phyloP scores from a whole-genome alignment of 139 green algal genomes.

The Parachlorella kessleri region DNA sequence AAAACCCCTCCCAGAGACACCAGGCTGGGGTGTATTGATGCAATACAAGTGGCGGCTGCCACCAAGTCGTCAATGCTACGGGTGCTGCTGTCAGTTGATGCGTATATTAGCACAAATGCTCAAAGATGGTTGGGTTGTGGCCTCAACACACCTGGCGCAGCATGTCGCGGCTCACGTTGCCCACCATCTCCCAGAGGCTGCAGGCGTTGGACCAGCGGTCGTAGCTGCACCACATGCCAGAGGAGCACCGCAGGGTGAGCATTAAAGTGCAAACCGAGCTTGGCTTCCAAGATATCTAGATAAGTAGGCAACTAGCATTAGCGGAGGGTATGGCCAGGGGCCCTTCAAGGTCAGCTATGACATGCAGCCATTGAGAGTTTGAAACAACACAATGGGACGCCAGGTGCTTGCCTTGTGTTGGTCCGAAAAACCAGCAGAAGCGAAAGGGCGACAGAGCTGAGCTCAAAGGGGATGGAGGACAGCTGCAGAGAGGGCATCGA shows the following conservation, averaged over 20 bases:
- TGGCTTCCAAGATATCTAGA: not conserved
- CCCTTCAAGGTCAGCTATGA: no score
- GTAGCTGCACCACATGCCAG: conserved; percentile 20
- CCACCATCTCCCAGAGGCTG: conserved; percentile 19
- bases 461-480: conserved; percentile 20
- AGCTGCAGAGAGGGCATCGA: not conserved
- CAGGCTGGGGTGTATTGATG: not conserved
- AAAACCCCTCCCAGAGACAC: not conserved
- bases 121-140: not conserved
- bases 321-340: no score
- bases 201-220: conserved; percentile 30
- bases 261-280: not conserved
- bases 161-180: conserved; percentile 27
- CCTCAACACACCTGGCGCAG: conserved; percentile 24
- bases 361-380: no score
- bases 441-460: conserved; percentile 35
- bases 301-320: not conserved
- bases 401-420: not conserved
- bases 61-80: not conserved
- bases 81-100: not conserved
- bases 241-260: not conserved
- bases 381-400: no score
- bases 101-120: not conserved
- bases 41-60: not conserved
- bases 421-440: conserved; percentile 41